Percentiles rank a stretch among this genome's conserved stretches.
Evolutionary conservation across 192 early-diverging fungal species (phyloP).

Genomic region (Coemansia brasiliensis): DNA sequence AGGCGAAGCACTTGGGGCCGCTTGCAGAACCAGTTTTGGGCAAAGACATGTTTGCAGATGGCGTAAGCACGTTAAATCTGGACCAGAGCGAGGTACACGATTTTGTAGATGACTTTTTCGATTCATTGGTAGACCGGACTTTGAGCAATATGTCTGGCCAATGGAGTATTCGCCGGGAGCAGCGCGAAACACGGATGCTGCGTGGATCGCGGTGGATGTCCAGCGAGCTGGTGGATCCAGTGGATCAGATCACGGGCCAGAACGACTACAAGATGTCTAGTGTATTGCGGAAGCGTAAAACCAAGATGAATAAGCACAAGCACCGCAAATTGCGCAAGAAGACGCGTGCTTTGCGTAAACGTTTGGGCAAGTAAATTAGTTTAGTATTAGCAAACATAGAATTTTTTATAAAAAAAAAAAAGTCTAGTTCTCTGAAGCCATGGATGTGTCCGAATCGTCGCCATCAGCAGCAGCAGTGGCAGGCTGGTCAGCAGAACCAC

Average conservation of each 20-base stretch:
- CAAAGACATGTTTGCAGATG: slow-evolving; percentile 34
- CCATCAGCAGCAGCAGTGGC: slow-evolving; percentile 13
- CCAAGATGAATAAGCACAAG: slow-evolving; percentile 98
- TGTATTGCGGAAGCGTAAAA: slow-evolving; percentile 78
- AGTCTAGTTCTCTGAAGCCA: slow-evolving; percentile 10
- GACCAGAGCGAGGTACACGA: slow-evolving; percentile 22
- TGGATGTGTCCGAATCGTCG: slow-evolving; percentile 25
- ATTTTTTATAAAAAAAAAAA: neutral
- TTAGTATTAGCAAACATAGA: too few species aligned
- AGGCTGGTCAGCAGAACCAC: slow-evolving; percentile 15
- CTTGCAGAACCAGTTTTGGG: slow-evolving; percentile 42
- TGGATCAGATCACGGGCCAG: slow-evolving; percentile 19
- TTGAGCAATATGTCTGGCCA: neutral
- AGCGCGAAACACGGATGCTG: neutral
- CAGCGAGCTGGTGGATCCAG: slow-evolving; percentile 25
- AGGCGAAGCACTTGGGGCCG: slow-evolving; percentile 49
- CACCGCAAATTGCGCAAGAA: slow-evolving; percentile 84
- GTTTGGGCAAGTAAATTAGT: slow-evolving; percentile 70
- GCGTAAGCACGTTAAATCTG: slow-evolving; percentile 18
- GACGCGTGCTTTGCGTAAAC: slow-evolving; percentile 73
- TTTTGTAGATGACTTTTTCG: slow-evolving; percentile 53
- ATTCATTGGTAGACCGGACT: slow-evolving; percentile 22
- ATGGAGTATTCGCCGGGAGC: slow-evolving; percentile 26
- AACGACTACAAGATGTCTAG: slow-evolving; percentile 61
- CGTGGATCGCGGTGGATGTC: slow-evolving; percentile 25